phyloP scores from a whole-genome alignment of 306 rosid species.

The Arachis hypogaea region DNA sequence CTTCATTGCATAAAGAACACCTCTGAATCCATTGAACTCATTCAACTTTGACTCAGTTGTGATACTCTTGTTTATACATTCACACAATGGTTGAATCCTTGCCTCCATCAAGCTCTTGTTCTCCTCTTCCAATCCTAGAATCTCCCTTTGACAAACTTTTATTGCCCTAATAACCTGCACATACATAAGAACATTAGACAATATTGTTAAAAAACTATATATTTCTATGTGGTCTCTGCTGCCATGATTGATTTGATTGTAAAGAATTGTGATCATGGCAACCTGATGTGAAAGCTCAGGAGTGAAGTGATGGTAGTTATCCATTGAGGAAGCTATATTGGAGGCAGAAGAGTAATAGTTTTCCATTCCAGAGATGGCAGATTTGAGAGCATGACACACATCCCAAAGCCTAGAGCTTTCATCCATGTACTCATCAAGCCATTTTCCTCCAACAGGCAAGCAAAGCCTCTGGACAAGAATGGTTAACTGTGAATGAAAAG shows the following conservation, averaged over 20 bases:
- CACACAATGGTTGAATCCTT: conserved; percentile 56
- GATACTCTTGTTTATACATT: conserved; percentile 40
- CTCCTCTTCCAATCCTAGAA: conserved; percentile 58
- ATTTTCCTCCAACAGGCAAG: conserved; percentile 73
- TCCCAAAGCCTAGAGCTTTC: conserved; percentile 81
- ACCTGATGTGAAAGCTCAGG: conserved; percentile 65
- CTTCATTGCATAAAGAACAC: conserved; percentile 68
- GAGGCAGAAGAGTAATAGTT: conserved; percentile 42
- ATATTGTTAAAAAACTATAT: too few species aligned
- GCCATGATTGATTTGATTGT: too few species aligned
- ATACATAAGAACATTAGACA: neutral
- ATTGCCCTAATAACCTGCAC: conserved; percentile 58
- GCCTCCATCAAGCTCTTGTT: conserved; percentile 58
- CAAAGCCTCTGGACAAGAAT: conserved; percentile 65
- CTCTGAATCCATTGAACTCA: conserved; percentile 69
- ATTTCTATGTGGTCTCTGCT: too few species aligned
- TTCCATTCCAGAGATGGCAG: conserved; percentile 60
- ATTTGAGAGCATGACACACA: conserved; percentile 64
- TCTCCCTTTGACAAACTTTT: conserved; percentile 54
- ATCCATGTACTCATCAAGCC: conserved; percentile 84
- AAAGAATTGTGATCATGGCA: neutral
- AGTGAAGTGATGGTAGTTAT: conserved; percentile 47
- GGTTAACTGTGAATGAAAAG: conserved; percentile 63
- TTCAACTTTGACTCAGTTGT: conserved; percentile 54
- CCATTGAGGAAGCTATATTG: conserved; percentile 49